phyloP scores from a whole-genome alignment of 805 yeast species.

The Brettanomyces custersianus region DNA sequence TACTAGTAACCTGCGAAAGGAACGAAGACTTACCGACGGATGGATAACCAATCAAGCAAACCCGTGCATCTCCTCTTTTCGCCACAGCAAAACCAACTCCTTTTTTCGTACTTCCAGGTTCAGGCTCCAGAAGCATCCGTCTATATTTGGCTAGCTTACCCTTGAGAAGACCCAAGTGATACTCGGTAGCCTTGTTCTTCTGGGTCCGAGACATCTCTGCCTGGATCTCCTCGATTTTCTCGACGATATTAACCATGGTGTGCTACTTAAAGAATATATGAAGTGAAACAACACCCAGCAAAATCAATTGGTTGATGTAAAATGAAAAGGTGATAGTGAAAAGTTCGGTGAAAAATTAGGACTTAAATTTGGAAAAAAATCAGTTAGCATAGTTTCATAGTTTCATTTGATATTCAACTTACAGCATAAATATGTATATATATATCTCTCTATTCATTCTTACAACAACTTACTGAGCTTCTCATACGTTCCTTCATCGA shows the following conservation, averaged over 20 bases:
- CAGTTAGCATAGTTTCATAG: neutral
- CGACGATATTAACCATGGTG: constrained; percentile 31
- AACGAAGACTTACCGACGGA: constrained; percentile 96
- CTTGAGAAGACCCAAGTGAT: constrained; percentile 87
- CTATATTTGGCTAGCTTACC: constrained; percentile 92
- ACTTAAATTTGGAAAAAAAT: neutral
- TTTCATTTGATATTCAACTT: neutral
- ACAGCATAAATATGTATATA: neutral
- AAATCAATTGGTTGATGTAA: neutral
- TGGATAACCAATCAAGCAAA: constrained; percentile 92
- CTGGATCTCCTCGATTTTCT: constrained; percentile 82
- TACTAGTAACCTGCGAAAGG: constrained; percentile 80
- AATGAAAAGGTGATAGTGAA: no score
- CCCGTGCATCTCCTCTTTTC: constrained; percentile 94
- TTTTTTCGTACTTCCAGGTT: constrained; percentile 53
- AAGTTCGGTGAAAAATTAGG: neutral
- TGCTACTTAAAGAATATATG: neutral
- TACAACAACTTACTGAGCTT: constrained; percentile 20
- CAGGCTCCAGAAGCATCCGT: constrained; percentile 85
- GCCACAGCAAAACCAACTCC: constrained; percentile 89
- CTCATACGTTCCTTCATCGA: constrained; percentile 26
- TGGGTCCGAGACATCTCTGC: constrained; percentile 92
- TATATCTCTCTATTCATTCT: neutral
- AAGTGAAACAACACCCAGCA: neutral
- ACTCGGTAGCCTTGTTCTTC: constrained; percentile 96